A percentile compares a stretch with the other conserved stretches of the same genome.
Evolutionary conservation across 768 basidiomycete species (phyloP).

Genomic region (Naganishia vaughanmartiniae): DNA sequence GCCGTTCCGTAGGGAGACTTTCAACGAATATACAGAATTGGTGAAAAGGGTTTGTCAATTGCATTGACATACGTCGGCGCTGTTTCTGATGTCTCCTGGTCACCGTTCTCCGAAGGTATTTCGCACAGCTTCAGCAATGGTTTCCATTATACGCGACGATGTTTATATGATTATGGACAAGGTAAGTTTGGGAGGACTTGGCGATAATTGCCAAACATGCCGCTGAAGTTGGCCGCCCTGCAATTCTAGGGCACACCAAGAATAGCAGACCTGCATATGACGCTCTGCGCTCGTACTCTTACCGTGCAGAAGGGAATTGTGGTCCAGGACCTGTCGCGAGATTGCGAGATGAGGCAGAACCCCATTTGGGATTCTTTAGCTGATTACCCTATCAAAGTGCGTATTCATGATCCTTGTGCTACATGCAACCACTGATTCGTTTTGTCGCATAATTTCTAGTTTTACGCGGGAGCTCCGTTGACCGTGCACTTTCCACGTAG

Average conservation of each 20-base stretch:
- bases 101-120: constrained; percentile 12
- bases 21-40: not conserved
- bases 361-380: not conserved
- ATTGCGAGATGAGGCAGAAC: not conserved
- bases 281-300: not conserved
- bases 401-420: not conserved
- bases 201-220: not conserved
- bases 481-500: not conserved
- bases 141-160: constrained; percentile 23
- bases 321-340: not conserved
- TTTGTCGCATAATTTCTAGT: not conserved
- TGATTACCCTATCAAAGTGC: not conserved
- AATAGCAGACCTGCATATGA: not conserved
- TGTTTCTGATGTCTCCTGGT: not conserved
- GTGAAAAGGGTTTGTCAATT: constrained; percentile 1
- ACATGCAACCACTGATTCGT: not conserved
- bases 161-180: constrained; percentile 9
- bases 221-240: no score
- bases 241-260: not conserved
- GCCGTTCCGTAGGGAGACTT: constrained; percentile 7
- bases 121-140: constrained; percentile 2
- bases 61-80: not conserved
- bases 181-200: not conserved
- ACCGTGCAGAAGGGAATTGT: not conserved
- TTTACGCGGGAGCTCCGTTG: constrained; percentile 23